Evolutionary conservation across 2,329 filamentous ascomycete genomes (phyloP), one percentile per base, ranked within the genome.

Genomic region (Ilyonectria destructans): DNA sequence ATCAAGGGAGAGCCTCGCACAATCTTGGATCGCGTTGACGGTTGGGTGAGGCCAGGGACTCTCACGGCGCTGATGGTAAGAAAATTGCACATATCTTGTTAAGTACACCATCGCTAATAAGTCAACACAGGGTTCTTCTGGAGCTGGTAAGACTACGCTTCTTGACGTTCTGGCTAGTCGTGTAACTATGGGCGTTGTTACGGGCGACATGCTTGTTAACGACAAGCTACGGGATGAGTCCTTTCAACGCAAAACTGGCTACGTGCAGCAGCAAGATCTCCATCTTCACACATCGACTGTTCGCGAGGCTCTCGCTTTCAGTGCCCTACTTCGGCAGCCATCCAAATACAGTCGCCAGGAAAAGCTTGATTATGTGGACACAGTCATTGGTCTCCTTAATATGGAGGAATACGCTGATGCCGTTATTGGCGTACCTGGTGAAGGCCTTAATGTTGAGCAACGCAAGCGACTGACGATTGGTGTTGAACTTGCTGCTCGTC

Each of bases 181-280:
- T 77, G 91, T 92, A 4, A 94, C 92, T 0, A 95, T 95, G 90
- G 94, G 94, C 78, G 91, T 96, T 19, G 92, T 97, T 45, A 89
- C 88, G 2, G 94, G 94, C 57, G 91, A 95, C 69, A 95, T 96
- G 90, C 80, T 88, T 5, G 86, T 89, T 7, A 84, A 88, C 66
- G 87, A 86, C 3, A 87, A 85, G 35, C 89, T 87, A 23, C 89
- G 92, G 35, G 93, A 95, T 72, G 85, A 86, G n/a, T 93, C 92
- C 0, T 96, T 97, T 86, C 94, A 96, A 78, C 90, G 94, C 62
- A 95, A 94, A 81, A 95, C 93, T 0, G 94, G 94, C 35, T 96
- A 96, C 73, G 94, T 94, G 23, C 93, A 96, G 77, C 94, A 97
- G 79, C 93, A 96, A 77, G 94, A 97, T 86, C 85, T 97, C 3